Evolutionary conservation across 2,329 filamentous ascomycete species (phyloP), one percentile per base, ranked within the genome.

Genomic region (Phyllosticta citrichinensis): DNA sequence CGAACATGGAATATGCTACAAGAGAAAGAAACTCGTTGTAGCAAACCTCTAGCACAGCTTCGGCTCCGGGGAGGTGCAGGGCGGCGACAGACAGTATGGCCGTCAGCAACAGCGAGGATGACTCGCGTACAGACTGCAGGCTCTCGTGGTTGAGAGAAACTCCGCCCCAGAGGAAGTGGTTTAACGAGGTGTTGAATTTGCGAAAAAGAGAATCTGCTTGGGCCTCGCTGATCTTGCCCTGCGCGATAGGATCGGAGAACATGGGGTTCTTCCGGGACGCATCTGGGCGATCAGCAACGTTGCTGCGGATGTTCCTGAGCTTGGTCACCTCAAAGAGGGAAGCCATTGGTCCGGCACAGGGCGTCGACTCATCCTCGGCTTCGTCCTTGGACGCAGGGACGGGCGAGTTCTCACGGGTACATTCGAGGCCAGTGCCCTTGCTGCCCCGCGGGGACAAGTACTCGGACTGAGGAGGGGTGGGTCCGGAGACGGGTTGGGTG

Each of bases 141-240:
- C 68, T 69, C 11, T 67, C 61, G 56, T 72, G 69, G 17, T 68
- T 68, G 40, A 68, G 69, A 9, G 71, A 63, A 11, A 71, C 64
- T 24, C 70, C 70, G 11, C 68, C 70, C 70, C 70, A 72, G 24
- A 73, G 67, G 33, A 69, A 70, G 17, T 69, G 66, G 47, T 69
- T 68, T 50, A 70, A 66, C 51, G 69, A 68, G 58, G 67, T 65
- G 64, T 68, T 69, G 54, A 68, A 73, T 14, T 68, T 66, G 52
- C 58, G 62, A 53, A 72, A 73, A 1, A 73, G 63, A 1, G 68
- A 66, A 33, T 72, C 69, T 11, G 70, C 69, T 62, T 71, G 69
- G 4, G 56, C 56, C 52, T 66, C 52, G 1, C 66, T 59, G 1
- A 72, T 66, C 51, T 71, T 63, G 47, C 68, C 68, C 51, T 71